Evolutionary conservation across 805 yeast genomes (phyloP).

Genomic region (Yamadazyma endophytica): DNA sequence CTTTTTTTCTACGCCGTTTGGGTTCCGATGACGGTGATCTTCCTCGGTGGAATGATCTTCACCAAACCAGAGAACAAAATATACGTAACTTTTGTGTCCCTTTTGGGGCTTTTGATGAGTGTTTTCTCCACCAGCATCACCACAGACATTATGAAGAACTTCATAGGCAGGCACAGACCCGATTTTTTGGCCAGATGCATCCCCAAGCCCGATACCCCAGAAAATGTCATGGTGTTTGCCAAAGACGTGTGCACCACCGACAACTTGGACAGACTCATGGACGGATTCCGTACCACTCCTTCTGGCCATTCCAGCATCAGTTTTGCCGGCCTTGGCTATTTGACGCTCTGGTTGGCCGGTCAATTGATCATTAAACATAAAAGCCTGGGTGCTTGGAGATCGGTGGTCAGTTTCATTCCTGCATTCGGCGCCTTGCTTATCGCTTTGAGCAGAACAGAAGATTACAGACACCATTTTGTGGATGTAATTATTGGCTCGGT

Average conservation of each 20-base stretch:
- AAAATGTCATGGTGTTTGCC: conserved; percentile 51
- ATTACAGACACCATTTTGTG: conserved; percentile 88
- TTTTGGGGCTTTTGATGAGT: conserved; percentile 62
- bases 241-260: conserved; percentile 62
- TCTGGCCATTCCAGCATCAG: conserved; percentile 76
- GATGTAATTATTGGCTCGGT: conserved; percentile 74
- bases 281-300: conserved; percentile 80
- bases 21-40: conserved; percentile 45
- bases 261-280: conserved; percentile 42
- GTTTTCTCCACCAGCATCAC: conserved; percentile 56
- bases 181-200: conserved; percentile 84
- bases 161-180: conserved; percentile 89
- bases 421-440: conserved; percentile 65
- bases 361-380: conserved; percentile 49
- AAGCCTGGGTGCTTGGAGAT: conserved; percentile 60
- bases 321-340: conserved; percentile 63
- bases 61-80: conserved; percentile 51
- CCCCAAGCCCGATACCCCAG: conserved; percentile 59
- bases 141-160: conserved; percentile 73
- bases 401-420: conserved; percentile 51
- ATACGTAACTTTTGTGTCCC: conserved; percentile 59
- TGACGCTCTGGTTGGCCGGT: conserved; percentile 64
- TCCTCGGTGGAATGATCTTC: conserved; percentile 30
- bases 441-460: conserved; percentile 85
- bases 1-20: conserved; percentile 52